Evolutionary conservation across 2,329 filamentous ascomycete species (phyloP).

Genomic region (Scleromitrula shiraiana): DNA sequence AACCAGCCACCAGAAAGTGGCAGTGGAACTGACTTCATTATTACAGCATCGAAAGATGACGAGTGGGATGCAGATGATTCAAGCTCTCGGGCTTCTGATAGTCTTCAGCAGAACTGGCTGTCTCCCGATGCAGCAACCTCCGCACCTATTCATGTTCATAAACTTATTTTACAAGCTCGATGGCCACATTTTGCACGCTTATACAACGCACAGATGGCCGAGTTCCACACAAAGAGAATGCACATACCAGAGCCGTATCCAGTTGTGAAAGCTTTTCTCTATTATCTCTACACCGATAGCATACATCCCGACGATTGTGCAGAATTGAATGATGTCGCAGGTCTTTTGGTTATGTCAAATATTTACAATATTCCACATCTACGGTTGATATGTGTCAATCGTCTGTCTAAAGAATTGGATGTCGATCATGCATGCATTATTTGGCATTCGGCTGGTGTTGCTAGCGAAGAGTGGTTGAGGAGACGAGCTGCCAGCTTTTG

Average conservation of each 20-base stretch:
- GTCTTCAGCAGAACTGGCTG: conserved; percentile 43
- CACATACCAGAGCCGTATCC: conserved; percentile 95
- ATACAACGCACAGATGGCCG: conserved; percentile 90
- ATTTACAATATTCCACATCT: conserved; percentile 96
- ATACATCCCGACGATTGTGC: conserved; percentile 56
- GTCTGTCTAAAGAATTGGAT: conserved; percentile 83
- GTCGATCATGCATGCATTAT: conserved; percentile 92
- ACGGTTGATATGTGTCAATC: conserved; percentile 81
- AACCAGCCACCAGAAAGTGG: conserved; percentile 77
- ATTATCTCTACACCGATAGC: conserved; percentile 94
- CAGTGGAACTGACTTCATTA: conserved; percentile 81
- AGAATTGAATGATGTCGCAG: conserved; percentile 77
- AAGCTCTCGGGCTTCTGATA: conserved; percentile 37
- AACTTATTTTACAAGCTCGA: conserved; percentile 84
- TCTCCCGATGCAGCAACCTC: conserved; percentile 59
- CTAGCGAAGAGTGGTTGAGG: conserved; percentile 89
- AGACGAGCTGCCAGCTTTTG: conserved; percentile 83
- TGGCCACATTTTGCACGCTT: conserved; percentile 95
- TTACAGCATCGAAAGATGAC: conserved; percentile 80
- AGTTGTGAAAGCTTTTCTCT: conserved; percentile 88
- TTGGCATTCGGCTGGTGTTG: conserved; percentile 87
- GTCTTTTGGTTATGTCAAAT: conserved; percentile 93
- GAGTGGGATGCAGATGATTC: conserved; percentile 54
- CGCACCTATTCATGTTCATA: conserved; percentile 85
- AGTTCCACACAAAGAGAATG: conserved; percentile 95